Percentiles rank a stretch among this genome's conserved stretches.
Evolutionary conservation across 306 rosid genomes (phyloP).

Genomic region (Alnus glutinosa): DNA sequence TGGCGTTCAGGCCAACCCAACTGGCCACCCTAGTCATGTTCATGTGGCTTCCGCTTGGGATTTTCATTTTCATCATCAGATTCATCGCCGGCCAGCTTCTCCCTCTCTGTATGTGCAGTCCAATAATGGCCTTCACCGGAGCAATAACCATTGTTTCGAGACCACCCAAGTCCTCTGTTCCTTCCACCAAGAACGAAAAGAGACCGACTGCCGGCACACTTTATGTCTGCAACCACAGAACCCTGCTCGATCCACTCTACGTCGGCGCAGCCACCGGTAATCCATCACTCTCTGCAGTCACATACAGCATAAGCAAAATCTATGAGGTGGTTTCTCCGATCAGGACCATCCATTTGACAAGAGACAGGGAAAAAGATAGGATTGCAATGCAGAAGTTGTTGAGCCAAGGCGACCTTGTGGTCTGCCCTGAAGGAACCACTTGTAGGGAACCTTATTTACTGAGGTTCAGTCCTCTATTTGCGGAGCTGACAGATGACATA

Average conservation of each 20-base stretch:
- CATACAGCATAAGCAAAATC: constrained; percentile 62
- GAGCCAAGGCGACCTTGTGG: constrained; percentile 52
- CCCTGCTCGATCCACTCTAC: constrained; percentile 69
- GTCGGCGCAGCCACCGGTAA: constrained; percentile 36
- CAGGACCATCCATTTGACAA: constrained; percentile 45
- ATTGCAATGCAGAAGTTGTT: constrained; percentile 43
- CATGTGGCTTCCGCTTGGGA: constrained; percentile 66
- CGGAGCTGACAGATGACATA: constrained; percentile 59
- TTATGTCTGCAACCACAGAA: constrained; percentile 76
- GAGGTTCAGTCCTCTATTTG: constrained; percentile 74
- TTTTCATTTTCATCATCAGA: constrained; percentile 45
- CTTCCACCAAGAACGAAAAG: background rate
- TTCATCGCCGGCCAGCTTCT: constrained; percentile 28
- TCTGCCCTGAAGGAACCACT: constrained; percentile 85
- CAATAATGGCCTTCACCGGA: constrained; percentile 62
- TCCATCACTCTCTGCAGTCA: constrained; percentile 45
- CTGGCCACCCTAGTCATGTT: constrained; percentile 45
- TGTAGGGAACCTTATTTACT: constrained; percentile 75
- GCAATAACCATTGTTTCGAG: constrained; percentile 34
- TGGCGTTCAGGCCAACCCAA: constrained; percentile 61
- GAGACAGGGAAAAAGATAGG: constrained; percentile 53
- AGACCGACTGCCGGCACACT: constrained; percentile 42
- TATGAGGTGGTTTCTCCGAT: constrained; percentile 56
- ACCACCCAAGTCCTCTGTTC: constrained; percentile 15
- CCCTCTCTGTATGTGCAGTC: constrained; percentile 44